Evolutionary conservation across 2,329 filamentous ascomycete species (phyloP), one percentile per base, ranked within the genome.

Genomic region (Lecanicillium sp.): DNA sequence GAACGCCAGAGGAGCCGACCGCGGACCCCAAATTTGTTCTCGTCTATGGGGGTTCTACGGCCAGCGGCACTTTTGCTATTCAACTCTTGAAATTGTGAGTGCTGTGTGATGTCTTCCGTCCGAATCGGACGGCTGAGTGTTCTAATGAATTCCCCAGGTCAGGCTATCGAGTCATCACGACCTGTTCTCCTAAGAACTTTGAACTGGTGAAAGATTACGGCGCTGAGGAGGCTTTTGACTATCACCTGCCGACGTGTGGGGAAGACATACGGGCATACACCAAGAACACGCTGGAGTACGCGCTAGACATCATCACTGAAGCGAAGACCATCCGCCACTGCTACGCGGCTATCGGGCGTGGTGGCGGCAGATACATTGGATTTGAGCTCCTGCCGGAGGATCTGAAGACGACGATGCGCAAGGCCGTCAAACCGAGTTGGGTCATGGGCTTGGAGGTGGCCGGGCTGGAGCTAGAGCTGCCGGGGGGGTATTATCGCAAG

Each of bases 211-310:
- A 55, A 36, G 41, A 37, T 1, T 61, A 51, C 30, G 68, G 68
- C 10, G 67, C 67, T 1, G 60, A 58, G 5, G 46, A 49, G 9
- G 57, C 48, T 3, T 70, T 68, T 43, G 64, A 71, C 50, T 69
- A 58, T 18, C 38, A 25, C 33, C 45, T 43, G 10, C 33, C 44
- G 11, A 45, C 41, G 8, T 46, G 38, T 28, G 42, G n/a, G 12
- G 45, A 43, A 2, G 53, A 61, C 9, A 64, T 71, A 37, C 48
- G 52, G 1, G 42, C 37, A 3, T 59, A 62, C 44, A 70, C 66
- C 1, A 42, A 49, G 2, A 60, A 65, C 49, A 41, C 33, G 2
- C 55, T 71, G 2, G 40, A 39, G 0, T 59, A 60, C 34, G 59
- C 50, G 2, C 41, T 71, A 1, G 66, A 70, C 47, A 60, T 54